Conservation (phyloP, 2,329 filamentous ascomycete species). For the Paramyrothecium sp. region DNA sequence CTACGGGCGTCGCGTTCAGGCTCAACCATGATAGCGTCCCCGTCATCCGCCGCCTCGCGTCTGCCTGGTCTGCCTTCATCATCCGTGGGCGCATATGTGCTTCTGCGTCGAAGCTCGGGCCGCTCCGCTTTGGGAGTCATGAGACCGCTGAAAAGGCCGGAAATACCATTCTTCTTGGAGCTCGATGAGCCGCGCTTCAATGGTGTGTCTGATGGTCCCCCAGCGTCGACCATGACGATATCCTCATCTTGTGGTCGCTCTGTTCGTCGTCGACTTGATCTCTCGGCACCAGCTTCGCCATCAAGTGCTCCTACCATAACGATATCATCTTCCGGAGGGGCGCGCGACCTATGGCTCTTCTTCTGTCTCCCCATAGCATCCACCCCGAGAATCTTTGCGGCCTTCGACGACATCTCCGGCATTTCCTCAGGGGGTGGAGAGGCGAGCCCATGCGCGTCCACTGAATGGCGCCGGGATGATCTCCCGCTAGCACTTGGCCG, state of each 20-base stretch:
- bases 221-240: conserved; percentile 33
- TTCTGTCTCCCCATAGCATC: conserved; percentile 39
- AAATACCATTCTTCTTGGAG: conserved; percentile 53
- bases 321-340: conserved; percentile 47
- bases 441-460: conserved; percentile 64
- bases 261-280: conserved; percentile 30
- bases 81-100: conserved; percentile 48
- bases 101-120: conserved; percentile 42
- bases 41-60: conserved; percentile 49
- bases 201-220: conserved; percentile 27
- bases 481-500: conserved; percentile 55
- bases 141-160: conserved; percentile 62
- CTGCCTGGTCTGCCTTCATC: conserved; percentile 38
- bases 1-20: conserved; percentile 60
- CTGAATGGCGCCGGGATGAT: conserved; percentile 66
- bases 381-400: conserved; percentile 72
- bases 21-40: conserved; percentile 46
- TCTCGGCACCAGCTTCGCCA: conserved; percentile 29
- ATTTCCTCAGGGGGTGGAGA: conserved; percentile 72
- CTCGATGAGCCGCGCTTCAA: conserved; percentile 31
- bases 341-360: conserved; percentile 41
- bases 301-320: conserved; percentile 44
- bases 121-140: conserved; percentile 44
- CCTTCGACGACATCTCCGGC: conserved; percentile 68
- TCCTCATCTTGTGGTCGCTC: conserved; percentile 37